These are phyloP conservation scores for Hanseniaspora taiwanica DNA, from an alignment of 805 yeast species.

Conservation along the genomic window DNA sequence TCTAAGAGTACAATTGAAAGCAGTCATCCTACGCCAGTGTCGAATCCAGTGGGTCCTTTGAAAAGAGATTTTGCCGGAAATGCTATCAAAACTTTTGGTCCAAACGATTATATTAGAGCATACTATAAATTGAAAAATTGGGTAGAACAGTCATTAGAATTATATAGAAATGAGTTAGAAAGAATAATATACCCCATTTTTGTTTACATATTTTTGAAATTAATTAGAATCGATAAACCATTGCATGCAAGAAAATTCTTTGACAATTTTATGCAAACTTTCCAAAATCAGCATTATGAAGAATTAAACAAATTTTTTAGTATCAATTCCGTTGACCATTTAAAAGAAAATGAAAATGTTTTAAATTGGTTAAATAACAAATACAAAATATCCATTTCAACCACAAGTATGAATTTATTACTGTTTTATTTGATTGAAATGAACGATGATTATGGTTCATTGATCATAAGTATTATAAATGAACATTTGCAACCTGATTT, in stretches of 20 bases:
- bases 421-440: conserved; percentile 82
- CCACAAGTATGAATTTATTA: conserved; percentile 72
- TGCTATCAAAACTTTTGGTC: conserved; percentile 24
- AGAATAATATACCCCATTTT: conserved; percentile 85
- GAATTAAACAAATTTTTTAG: conserved; percentile 65
- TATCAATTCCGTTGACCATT: conserved; percentile 65
- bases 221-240: conserved; percentile 50
- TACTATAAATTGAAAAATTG: conserved; percentile 71
- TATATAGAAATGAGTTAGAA: conserved; percentile 78
- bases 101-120: conserved; percentile 65
- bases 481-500: conserved; percentile 51
- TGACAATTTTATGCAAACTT: conserved; percentile 62
- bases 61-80: conserved; percentile 21
- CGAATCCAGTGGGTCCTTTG: conserved; percentile 7
- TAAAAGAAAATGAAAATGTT: conserved; percentile 73
- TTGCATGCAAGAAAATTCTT: conserved; percentile 61
- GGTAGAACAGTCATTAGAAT: conserved; percentile 83
- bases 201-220: conserved; percentile 73
- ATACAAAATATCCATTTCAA: conserved; percentile 63
- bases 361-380: conserved; percentile 58
- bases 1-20: background rate
- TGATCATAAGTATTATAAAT: conserved; percentile 73
- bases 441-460: conserved; percentile 83
- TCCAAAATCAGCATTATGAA: conserved; percentile 57
- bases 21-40: background rate